Evolutionary conservation across 257 asterid species (phyloP).

Genomic region (Perilla frutescens): DNA sequence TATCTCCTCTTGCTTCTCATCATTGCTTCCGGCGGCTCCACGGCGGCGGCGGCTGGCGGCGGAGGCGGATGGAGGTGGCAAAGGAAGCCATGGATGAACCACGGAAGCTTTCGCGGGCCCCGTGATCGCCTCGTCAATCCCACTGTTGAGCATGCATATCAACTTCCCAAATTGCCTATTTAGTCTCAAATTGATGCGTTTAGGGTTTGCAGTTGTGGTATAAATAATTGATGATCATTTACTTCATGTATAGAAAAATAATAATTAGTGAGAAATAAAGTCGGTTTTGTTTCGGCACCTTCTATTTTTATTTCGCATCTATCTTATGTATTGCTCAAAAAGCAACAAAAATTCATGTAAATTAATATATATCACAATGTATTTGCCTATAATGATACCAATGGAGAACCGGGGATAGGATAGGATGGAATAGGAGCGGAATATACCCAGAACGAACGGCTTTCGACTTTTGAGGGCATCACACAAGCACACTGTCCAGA

Average conservation of each 20-base stretch:
- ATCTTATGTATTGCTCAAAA: not conserved
- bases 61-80: constrained; percentile 43
- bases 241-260: too few species aligned
- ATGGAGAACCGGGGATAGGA: too few species aligned
- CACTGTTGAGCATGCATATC: constrained; percentile 41
- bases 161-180: constrained; percentile 45
- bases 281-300: not conserved
- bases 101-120: constrained; percentile 66
- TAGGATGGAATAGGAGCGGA: too few species aligned
- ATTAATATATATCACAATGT: too few species aligned
- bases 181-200: constrained; percentile 23
- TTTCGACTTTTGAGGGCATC: not conserved
- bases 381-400: too few species aligned
- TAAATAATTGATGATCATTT: too few species aligned
- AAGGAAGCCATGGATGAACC: constrained; percentile 58
- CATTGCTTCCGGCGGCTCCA: constrained; percentile 36
- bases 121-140: constrained; percentile 53
- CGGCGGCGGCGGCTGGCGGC: constrained; percentile 23
- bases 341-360: too few species aligned
- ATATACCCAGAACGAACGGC: too few species aligned
- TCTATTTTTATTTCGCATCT: not conserved
- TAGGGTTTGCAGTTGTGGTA: too few species aligned
- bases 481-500: constrained; percentile 11
- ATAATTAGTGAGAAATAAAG: not conserved
- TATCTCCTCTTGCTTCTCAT: constrained; percentile 46